A percentile compares a stretch with the other conserved stretches of the same genome.
These are phyloP conservation scores for Globisporangium perplexum DNA, from an alignment of 352 stramenopile species.

Conservation along the genomic window DNA sequence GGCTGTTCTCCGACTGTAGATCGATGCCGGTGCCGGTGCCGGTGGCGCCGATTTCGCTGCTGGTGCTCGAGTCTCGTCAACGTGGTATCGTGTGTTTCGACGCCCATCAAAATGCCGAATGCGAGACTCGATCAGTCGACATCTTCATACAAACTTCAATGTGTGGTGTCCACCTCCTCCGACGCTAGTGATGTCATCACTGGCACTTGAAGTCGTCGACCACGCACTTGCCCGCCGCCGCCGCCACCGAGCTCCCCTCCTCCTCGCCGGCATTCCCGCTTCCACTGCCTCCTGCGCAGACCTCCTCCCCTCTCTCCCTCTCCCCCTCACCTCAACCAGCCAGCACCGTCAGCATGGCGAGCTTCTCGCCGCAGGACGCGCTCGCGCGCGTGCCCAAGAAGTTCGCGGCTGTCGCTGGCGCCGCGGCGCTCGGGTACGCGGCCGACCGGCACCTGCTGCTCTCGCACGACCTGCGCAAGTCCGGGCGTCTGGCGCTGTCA, in stretches of 20 bases:
- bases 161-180: too few relatives aligned
- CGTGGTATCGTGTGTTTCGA: too few relatives aligned
- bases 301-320: background rate
- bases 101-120: too few relatives aligned
- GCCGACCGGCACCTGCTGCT: constrained; percentile 54
- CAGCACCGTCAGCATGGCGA: background rate
- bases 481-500: constrained; percentile 27
- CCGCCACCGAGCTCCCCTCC: background rate
- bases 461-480: constrained; percentile 47
- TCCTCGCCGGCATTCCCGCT: background rate
- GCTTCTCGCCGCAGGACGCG: constrained; percentile 1
- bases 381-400: constrained; percentile 27
- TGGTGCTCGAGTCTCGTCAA: too few relatives aligned
- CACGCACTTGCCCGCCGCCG: too few relatives aligned
- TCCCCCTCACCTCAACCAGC: background rate
- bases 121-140: too few relatives aligned
- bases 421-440: constrained; percentile 35
- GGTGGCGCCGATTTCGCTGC: too few relatives aligned
- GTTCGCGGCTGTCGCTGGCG: constrained; percentile 36
- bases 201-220: too few relatives aligned
- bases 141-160: too few relatives aligned
- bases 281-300: background rate
- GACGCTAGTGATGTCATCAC: too few relatives aligned
- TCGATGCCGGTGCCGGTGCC: too few relatives aligned
- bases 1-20: too few relatives aligned